A percentile compares a stretch with the other conserved stretches of the same genome.
Conservation (phyloP, 768 basidiomycete species). For the Gloeophyllum trabeum region DNA sequence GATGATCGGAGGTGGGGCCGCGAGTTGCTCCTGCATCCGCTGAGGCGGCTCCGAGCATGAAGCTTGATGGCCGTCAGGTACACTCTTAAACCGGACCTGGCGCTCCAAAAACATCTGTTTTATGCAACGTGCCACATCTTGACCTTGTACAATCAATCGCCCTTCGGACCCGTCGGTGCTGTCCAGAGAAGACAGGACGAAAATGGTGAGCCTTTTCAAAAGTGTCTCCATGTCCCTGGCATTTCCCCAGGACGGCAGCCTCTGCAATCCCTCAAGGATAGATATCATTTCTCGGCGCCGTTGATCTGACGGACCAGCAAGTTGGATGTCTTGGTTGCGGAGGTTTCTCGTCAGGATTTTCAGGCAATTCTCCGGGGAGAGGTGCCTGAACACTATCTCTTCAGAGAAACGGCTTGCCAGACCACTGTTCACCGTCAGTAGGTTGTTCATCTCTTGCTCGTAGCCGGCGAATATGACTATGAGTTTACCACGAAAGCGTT, state of each 20-base stretch:
- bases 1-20: too few relatives aligned
- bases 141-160: too few relatives aligned
- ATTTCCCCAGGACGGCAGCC: slow-evolving; percentile 53
- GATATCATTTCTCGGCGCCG: slow-evolving; percentile 21
- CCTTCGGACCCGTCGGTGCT: too few relatives aligned
- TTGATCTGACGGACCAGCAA: slow-evolving; percentile 24
- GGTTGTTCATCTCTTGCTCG: slow-evolving; percentile 51
- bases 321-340: slow-evolving; percentile 25
- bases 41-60: too few relatives aligned
- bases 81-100: too few relatives aligned
- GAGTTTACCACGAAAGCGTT: slow-evolving; percentile 43
- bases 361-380: slow-evolving; percentile 37
- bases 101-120: too few relatives aligned
- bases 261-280: slow-evolving; percentile 28
- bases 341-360: slow-evolving; percentile 36
- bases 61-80: too few relatives aligned
- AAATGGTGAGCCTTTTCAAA: slow-evolving; percentile 38
- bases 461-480: slow-evolving; percentile 65
- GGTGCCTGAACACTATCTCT: slow-evolving; percentile 40
- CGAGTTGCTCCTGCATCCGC: too few relatives aligned
- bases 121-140: too few relatives aligned
- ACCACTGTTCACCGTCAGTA: slow-evolving; percentile 48
- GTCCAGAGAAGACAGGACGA: too few relatives aligned
- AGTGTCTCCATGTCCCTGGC: slow-evolving; percentile 53
- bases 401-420: slow-evolving; percentile 61